Conservation (phyloP, 306 rosid species). For the Corylus avellana region DNA sequence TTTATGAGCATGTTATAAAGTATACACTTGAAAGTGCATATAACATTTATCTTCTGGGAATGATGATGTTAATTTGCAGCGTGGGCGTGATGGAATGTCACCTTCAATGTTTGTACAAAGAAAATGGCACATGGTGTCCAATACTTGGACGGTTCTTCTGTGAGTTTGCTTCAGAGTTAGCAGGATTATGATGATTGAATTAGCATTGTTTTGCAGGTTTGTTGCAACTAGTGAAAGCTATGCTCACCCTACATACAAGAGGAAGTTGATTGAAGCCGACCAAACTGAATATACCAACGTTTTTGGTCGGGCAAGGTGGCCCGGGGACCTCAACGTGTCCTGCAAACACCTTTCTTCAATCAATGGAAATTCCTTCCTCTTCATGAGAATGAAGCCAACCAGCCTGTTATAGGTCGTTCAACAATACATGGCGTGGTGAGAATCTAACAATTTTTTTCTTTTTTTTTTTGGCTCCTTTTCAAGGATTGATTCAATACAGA, state of each 20-base stretch:
- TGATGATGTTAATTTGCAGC: not conserved
- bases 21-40: no score
- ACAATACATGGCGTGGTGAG: constrained; percentile 71
- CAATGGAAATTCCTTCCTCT: constrained; percentile 67
- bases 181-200: not conserved
- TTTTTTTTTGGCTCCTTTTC: not conserved
- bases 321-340: constrained; percentile 71
- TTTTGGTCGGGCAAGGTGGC: constrained; percentile 90
- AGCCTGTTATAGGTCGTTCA: constrained; percentile 71
- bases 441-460: not conserved
- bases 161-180: not conserved
- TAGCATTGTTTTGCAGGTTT: constrained; percentile 50
- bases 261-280: constrained; percentile 60
- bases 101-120: not conserved
- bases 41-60: not conserved
- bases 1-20: no score
- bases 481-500: not conserved
- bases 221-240: constrained; percentile 81
- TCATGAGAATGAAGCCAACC: constrained; percentile 56
- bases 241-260: constrained; percentile 82
- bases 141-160: not conserved
- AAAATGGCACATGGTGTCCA: not conserved
- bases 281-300: constrained; percentile 68
- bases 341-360: constrained; percentile 66
- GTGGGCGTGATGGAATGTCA: not conserved